Evolutionary conservation across 2,329 filamentous ascomycete genomes (phyloP).

Genomic region (Verticillium albo-atrum): DNA sequence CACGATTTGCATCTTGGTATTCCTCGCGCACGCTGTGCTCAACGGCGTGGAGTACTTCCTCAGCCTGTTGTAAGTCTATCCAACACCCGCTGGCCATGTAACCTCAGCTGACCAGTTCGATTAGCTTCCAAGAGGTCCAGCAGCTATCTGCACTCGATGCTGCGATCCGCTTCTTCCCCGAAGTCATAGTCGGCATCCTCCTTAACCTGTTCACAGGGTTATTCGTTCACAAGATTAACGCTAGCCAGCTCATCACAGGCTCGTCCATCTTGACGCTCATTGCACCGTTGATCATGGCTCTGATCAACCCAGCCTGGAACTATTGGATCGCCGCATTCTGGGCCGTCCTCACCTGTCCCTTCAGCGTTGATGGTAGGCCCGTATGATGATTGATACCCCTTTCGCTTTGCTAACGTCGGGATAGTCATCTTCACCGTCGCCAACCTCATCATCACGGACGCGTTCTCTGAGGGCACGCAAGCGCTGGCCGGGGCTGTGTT

Average conservation of each 20-base stretch:
- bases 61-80: conserved; percentile 29
- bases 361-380: conserved; percentile 20
- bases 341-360: conserved; percentile 25
- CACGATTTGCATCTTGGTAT: conserved; percentile 41
- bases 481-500: conserved; percentile 56
- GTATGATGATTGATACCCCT: not conserved
- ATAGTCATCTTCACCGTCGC: conserved; percentile 50
- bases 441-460: conserved; percentile 48
- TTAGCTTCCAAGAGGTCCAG: conserved; percentile 40
- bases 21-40: conserved; percentile 34
- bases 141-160: conserved; percentile 30
- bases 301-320: conserved; percentile 34
- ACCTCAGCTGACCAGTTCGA: conserved; percentile 1
- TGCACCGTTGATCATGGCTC: conserved; percentile 42
- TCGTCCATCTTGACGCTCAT: conserved; percentile 29
- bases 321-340: conserved; percentile 38
- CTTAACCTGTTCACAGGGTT: conserved; percentile 29
- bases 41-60: conserved; percentile 39
- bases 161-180: conserved; percentile 36
- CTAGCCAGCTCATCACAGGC: conserved; percentile 22
- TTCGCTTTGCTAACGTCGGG: not conserved
- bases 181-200: conserved; percentile 25
- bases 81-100: not conserved
- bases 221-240: conserved; percentile 26
- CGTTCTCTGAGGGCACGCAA: conserved; percentile 49